A percentile compares a stretch with the other conserved stretches of the same genome.
These are phyloP conservation scores for Trichosporon coremiiforme DNA, from an alignment of 1,284 basidiomycete genomes.

Conservation along the genomic window DNA sequence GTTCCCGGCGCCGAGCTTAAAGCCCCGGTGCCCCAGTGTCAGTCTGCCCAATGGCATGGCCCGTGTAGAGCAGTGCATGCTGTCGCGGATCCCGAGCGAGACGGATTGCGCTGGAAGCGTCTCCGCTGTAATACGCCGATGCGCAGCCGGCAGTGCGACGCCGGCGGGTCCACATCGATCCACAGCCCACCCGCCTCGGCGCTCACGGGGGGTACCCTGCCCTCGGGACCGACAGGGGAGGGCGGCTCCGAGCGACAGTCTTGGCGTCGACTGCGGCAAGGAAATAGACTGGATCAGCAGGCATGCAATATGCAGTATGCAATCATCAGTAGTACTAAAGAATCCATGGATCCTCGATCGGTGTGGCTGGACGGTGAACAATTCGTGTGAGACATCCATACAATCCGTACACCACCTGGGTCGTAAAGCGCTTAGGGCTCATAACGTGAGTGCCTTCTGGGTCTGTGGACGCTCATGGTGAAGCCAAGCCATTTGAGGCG, in stretches of 20 bases:
- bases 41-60: neutral
- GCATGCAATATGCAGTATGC: no score
- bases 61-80: neutral
- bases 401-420: no score
- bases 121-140: neutral
- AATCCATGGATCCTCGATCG: no score
- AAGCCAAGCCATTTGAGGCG: no score
- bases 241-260: neutral
- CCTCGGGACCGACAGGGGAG: neutral
- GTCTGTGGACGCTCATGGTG: no score
- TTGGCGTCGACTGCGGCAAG: neutral
- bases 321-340: no score
- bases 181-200: neutral
- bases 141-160: neutral
- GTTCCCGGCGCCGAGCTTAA: constrained; percentile 8
- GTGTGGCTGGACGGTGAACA: no score
- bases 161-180: neutral
- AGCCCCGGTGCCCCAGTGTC: neutral
- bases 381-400: no score
- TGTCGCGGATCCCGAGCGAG: neutral
- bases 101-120: neutral
- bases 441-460: no score
- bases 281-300: neutral
- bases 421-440: no score
- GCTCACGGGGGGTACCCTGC: neutral